These are phyloP conservation scores for Podospora anserina DNA, from an alignment of 495 filamentous ascomycete genomes.

Conservation along the genomic window DNA sequence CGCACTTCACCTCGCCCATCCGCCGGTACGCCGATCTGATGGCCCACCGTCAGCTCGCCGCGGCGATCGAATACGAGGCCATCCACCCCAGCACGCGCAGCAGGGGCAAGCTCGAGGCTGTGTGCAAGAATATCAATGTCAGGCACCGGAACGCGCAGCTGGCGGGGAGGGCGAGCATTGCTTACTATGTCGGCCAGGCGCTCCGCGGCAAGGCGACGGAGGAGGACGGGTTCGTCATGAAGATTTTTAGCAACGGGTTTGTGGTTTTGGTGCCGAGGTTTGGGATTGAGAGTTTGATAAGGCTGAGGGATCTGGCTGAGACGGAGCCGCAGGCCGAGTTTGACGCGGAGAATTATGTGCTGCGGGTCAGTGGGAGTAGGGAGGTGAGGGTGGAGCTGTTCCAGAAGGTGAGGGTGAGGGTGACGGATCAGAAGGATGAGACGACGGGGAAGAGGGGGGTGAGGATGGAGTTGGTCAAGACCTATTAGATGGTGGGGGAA, in stretches of 20 bases:
- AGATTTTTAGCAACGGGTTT: conserved; percentile 93
- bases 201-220: conserved; percentile 77
- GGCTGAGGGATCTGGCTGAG: conserved; percentile 74
- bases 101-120: conserved; percentile 78
- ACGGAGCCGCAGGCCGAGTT: conserved; percentile 73
- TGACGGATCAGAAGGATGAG: conserved; percentile 90
- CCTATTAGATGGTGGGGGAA: conserved; percentile 15
- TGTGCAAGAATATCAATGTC: conserved; percentile 97
- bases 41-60: conserved; percentile 90
- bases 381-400: conserved; percentile 73
- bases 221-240: conserved; percentile 94
- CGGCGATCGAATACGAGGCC: conserved; percentile 87
- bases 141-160: conserved; percentile 95
- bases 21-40: conserved; percentile 93
- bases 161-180: conserved; percentile 86
- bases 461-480: conserved; percentile 61
- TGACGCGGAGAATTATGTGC: conserved; percentile 77
- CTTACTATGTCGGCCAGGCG: conserved; percentile 96
- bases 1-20: conserved; percentile 96
- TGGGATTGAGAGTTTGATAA: conserved; percentile 88
- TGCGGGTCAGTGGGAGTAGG: conserved; percentile 56
- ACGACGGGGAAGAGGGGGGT: conserved; percentile 88
- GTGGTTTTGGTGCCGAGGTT: conserved; percentile 94
- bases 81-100: conserved; percentile 71
- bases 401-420: conserved; percentile 79